phyloP scores from a whole-genome alignment of 768 basidiomycete species.

The Calocybe cyanea region DNA sequence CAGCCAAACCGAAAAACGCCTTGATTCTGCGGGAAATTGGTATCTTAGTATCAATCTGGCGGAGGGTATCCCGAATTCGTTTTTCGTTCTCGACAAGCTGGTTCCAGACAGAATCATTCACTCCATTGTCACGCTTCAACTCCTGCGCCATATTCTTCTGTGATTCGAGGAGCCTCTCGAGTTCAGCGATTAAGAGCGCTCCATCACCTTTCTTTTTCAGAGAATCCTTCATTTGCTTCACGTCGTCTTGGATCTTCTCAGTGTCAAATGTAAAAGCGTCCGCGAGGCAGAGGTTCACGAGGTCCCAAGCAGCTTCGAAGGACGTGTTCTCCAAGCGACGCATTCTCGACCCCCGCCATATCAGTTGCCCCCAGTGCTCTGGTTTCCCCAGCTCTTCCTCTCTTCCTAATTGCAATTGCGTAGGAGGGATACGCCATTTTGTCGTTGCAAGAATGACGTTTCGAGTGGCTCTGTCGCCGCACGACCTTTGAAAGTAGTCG shows the following conservation, averaged over 20 bases:
- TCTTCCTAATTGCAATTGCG: constrained; percentile 4
- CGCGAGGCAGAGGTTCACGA: constrained; percentile 11
- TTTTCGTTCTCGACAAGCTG: constrained; percentile 12
- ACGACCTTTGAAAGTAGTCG: constrained; percentile 9
- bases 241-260: constrained; percentile 4
- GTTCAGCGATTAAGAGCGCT: background rate
- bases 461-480: constrained; percentile 7
- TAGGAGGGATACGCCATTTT: constrained; percentile 11
- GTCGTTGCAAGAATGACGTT: constrained; percentile 15
- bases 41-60: constrained; percentile 9
- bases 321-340: constrained; percentile 11
- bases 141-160: constrained; percentile 9
- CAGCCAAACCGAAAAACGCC: constrained; percentile 11
- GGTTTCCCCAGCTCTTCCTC: constrained; percentile 6
- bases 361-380: constrained; percentile 10
- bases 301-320: constrained; percentile 12
- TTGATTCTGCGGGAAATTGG: constrained; percentile 11
- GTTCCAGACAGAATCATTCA: constrained; percentile 10
- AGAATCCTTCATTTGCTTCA: constrained; percentile 4
- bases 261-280: constrained; percentile 11
- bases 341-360: constrained; percentile 12
- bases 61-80: constrained; percentile 11
- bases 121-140: constrained; percentile 6
- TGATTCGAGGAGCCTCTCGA: constrained; percentile 1
- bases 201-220: constrained; percentile 4